Evolutionary conservation across 306 rosid genomes (phyloP).

Genomic region (Oemleria cerasiformis): DNA sequence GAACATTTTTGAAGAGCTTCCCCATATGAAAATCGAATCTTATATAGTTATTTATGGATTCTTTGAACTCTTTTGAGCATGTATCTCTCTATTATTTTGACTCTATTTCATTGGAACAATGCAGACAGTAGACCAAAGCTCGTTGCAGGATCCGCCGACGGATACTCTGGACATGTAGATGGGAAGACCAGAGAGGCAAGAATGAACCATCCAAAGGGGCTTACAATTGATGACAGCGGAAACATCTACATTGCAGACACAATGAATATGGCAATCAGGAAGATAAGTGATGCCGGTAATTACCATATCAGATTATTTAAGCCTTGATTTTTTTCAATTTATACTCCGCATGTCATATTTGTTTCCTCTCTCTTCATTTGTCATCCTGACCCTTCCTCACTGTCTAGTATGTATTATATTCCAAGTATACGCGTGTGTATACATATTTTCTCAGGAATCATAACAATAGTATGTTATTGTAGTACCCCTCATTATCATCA

Average conservation of each 20-base stretch:
- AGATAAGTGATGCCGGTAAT: constrained; percentile 81
- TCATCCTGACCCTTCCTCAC: not conserved
- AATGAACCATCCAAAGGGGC: constrained; percentile 86
- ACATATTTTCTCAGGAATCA: not conserved
- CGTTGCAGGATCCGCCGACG: constrained; percentile 84
- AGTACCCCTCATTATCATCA: not conserved
- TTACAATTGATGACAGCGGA: constrained; percentile 88
- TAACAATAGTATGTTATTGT: not conserved
- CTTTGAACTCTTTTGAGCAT: not conserved
- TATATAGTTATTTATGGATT: not conserved
- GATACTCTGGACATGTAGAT: constrained; percentile 81
- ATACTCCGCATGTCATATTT: constrained; percentile 8
- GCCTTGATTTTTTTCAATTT: not conserved
- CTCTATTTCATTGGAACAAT: constrained; percentile 28
- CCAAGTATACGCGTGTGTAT: not conserved
- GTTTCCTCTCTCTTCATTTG: not conserved
- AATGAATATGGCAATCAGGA: constrained; percentile 83
- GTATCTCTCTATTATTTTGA: constrained; percentile 5
- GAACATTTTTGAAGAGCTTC: not conserved
- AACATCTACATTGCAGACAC: constrained; percentile 89
- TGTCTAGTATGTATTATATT: not conserved
- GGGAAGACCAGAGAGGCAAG: constrained; percentile 80
- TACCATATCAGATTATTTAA: not conserved
- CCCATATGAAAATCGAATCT: not conserved
- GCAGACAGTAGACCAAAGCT: constrained; percentile 86